phyloP scores from a whole-genome alignment of 768 basidiomycete genomes.

The Pisolithus tinctorius region DNA sequence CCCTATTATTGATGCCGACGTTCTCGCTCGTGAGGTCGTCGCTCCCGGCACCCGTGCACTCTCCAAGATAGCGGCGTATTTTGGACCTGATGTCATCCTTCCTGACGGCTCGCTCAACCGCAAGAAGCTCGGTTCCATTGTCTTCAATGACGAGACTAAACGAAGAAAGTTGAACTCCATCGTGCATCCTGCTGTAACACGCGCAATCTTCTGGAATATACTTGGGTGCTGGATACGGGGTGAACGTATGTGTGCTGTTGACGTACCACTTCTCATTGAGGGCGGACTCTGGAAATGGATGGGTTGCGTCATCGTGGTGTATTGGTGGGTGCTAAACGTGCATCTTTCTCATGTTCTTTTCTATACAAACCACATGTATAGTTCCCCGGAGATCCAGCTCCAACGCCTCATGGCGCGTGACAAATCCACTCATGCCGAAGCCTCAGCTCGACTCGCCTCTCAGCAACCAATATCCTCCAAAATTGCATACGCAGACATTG shows the following conservation, averaged over 20 bases:
- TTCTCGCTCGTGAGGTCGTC: conserved; percentile 81
- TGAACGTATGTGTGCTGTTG: conserved; percentile 72
- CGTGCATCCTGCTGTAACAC: conserved; percentile 85
- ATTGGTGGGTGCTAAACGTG: conserved; percentile 55
- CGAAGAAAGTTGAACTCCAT: conserved; percentile 74
- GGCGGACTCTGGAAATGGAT: conserved; percentile 80
- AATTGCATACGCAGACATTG: conserved; percentile 73
- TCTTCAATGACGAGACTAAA: conserved; percentile 74
- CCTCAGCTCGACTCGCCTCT: conserved; percentile 64
- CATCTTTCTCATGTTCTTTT: neutral
- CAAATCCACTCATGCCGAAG: conserved; percentile 55
- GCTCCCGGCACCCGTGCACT: conserved; percentile 76
- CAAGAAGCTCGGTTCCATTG: conserved; percentile 72
- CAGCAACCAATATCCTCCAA: conserved; percentile 80
- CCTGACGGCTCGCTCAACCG: conserved; percentile 73
- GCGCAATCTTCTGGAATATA: conserved; percentile 66
- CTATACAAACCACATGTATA: conserved; percentile 20
- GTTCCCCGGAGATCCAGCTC: conserved; percentile 79
- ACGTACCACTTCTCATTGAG: conserved; percentile 91
- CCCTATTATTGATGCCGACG: conserved; percentile 90
- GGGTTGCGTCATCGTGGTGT: conserved; percentile 81
- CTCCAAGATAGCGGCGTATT: conserved; percentile 55
- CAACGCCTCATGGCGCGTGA: conserved; percentile 78
- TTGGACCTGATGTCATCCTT: conserved; percentile 64
- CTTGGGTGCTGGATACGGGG: conserved; percentile 71